Evolutionary conservation across 179 eudicot genomes (phyloP), one percentile per base, ranked within the genome.

Genomic region (Silene coronaria): DNA sequence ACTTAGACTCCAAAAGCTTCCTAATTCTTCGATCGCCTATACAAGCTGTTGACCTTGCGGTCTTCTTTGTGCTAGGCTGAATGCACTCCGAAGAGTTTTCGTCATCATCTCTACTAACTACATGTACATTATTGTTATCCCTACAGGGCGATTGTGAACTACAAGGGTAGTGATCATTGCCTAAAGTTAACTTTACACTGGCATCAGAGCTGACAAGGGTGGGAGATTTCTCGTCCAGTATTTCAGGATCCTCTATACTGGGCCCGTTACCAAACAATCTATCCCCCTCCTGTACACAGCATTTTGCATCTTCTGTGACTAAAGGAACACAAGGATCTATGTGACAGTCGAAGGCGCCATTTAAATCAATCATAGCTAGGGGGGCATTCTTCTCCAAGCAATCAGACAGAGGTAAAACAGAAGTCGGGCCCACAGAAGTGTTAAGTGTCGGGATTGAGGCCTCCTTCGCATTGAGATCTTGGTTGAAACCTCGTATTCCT

Each of bases 91-190:
- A 90, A 83, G 83, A 88, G 72, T 92, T 92, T 86, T 90, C 99
- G 85, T 90, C 99, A 89, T 92, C 95, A 92, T 95, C 97, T 88
- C 90, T 92, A 87, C 63, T 66, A 83, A 80, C 95, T 90, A 92
- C 80, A 46, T 87, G 87, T 85, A 89, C 89, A 89, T 81, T 82
- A 78, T 82, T n/a, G 58, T 53, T 75, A 74, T 83, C 88, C 86
- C 82, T 77, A 72, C 70, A 36, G 14, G 78, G 70, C 46, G 89
- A 85, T 80, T 77, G 76, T 46, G 88, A 79, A 80, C 81, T 86
- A 82, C 79, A 67, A 55, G 82, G 76, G 82, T 77, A 58, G 42
- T 64, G n/a, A 58, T 86, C 84, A 65, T 66, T 74, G 34, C 80
- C 77, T 46, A 84, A 79, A 61, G 91, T 79, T 55, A 83, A 80